Percentiles rank a stretch among this genome's conserved stretches.
Conservation (phyloP, 2,329 filamentous ascomycete genomes). For the Calonectria ilicicola region DNA sequence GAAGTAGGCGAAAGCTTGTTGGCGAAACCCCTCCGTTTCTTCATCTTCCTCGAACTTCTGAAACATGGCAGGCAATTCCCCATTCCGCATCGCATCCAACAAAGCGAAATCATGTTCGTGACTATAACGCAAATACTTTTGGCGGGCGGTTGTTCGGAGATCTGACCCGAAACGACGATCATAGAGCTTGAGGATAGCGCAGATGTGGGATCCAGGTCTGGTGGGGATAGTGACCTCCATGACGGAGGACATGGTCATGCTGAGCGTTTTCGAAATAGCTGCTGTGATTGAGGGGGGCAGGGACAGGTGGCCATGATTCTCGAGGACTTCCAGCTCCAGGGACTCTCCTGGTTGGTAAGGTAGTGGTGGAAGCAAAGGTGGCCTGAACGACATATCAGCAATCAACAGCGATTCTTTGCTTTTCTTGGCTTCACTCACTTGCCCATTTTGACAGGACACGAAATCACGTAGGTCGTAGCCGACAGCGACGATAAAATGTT, state of each 20-base stretch:
- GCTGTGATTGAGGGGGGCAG: not conserved
- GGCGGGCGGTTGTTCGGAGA: not conserved
- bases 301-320: not conserved
- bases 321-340: not conserved
- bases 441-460: too few species aligned
- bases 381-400: too few species aligned
- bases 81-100: not conserved
- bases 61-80: not conserved
- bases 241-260: not conserved
- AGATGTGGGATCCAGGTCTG: not conserved
- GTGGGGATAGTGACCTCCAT: not conserved
- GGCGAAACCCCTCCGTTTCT: not conserved
- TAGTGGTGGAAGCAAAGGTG: not conserved
- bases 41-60: not conserved
- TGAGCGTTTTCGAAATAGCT: not conserved
- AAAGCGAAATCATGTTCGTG: not conserved
- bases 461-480: too few species aligned
- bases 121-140: not conserved
- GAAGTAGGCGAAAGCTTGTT: not conserved
- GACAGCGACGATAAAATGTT: too few species aligned
- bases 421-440: too few species aligned
- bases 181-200: slow-evolving; percentile 24
- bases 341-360: not conserved
- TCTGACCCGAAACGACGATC: slow-evolving; percentile 13
- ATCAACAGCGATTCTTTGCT: too few species aligned